Base-by-base conservation (phyloP, 139 green algal species). In the Nannochloris sp. region DNA sequence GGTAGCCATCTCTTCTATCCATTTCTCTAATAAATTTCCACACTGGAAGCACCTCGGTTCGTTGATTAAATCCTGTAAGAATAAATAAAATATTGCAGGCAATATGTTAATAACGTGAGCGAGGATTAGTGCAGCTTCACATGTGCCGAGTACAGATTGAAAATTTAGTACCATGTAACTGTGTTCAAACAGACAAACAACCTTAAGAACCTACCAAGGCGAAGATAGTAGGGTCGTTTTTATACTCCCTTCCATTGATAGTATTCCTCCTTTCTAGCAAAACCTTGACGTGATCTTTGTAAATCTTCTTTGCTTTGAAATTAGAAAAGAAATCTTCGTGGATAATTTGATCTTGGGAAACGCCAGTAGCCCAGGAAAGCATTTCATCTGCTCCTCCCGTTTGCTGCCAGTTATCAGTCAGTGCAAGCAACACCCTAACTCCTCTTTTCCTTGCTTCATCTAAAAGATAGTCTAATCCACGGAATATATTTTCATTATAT, bases 151-250 rank as follows among this genome's bases (percentile, higher is more conserved):
- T n/a, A n/a, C n/a, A n/a, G n/a, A n/a, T n/a, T n/a, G n/a, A n/a
- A n/a, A n/a, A n/a, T n/a, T n/a, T n/a, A n/a, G n/a, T n/a, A n/a
- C n/a, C n/a, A n/a, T n/a, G n/a, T n/a, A n/a, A n/a, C n/a, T n/a
- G n/a, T n/a, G n/a, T n/a, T n/a, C n/a, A n/a, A n/a, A n/a, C n/a
- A n/a, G n/a, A n/a, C n/a, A n/a, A n/a, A n/a, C n/a, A n/a, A n/a
- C n/a, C n/a, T n/a, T n/a, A n/a, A n/a, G n/a, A n/a, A n/a, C n/a
- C n/a, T n/a, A n/a, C n/a, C n/a, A n/a, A n/a, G n/a, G 64, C 73
- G 37, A 92, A 71, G 51, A 92, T 85, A 30, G 83, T 83, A 30
- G 80, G 77, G 55, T 92, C 85, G 30, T 89, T 70, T 12, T 42
- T 62, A 66, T 90, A 91, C 4, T 8, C 12, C 24, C 71, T 13